phyloP scores from a whole-genome alignment of 2,329 filamentous ascomycete species.

The Ophiostoma ulmi region DNA sequence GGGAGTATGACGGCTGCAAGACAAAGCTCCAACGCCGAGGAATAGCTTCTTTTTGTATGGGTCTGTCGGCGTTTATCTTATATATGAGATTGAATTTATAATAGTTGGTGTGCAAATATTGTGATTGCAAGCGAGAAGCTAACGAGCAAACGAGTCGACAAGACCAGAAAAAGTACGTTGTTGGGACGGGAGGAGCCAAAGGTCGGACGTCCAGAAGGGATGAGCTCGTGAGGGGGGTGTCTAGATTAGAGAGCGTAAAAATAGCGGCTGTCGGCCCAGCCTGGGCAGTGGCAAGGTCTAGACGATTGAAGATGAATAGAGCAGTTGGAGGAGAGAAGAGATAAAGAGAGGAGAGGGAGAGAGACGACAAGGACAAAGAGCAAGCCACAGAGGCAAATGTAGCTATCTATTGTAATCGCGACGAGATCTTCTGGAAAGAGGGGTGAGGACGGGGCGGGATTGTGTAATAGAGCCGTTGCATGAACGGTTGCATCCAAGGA shows the following conservation, averaged over 20 bases:
- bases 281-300: not conserved
- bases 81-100: too few species aligned
- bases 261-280: not conserved
- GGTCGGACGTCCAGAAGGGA: not conserved
- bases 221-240: not conserved
- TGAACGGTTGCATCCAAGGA: not conserved
- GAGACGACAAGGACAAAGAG: conserved; percentile 3
- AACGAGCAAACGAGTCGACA: not conserved
- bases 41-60: not conserved
- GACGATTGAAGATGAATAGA: not conserved
- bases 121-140: too few species aligned
- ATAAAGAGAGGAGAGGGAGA: not conserved
- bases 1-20: not conserved
- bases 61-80: too few species aligned
- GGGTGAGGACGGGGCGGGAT: not conserved
- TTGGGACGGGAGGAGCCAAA: conserved; percentile 3
- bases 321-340: not conserved
- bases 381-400: not conserved
- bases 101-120: too few species aligned
- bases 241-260: too few species aligned
- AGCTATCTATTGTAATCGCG: not conserved
- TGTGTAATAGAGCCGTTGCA: not conserved
- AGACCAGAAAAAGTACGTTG: not conserved
- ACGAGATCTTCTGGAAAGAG: not conserved
- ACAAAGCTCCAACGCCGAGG: not conserved